Evolutionary conservation across 139 green algal genomes (phyloP), one percentile per base, ranked within the genome.

Genomic region (Mesotaenium endlicherianum): DNA sequence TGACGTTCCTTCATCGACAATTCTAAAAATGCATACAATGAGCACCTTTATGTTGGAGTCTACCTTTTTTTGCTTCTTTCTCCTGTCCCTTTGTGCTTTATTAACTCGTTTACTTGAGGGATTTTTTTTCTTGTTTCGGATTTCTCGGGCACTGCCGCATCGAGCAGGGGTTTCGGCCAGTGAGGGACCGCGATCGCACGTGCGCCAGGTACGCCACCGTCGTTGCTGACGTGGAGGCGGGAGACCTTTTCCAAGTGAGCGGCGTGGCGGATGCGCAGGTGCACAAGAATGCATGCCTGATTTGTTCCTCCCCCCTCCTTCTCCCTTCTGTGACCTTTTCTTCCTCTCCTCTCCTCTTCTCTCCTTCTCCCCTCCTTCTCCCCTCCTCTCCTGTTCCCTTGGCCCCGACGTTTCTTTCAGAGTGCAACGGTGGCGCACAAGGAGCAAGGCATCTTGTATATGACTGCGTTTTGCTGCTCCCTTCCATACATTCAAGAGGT

Each of bases 131-230:
- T 20, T 64, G 26, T 26, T 64, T 64, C 26, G 26, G 20, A 64
- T 64, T 64, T 64, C 20, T 64, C 53, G 53, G 20, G 53, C 26
- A 64, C 20, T n/a, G n/a, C n/a, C n/a, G n/a, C n/a, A 75, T 8
- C n/a, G 26, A 64, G 26, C 77, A 85, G 77, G 71, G 77, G 39
- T 85, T 75, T 39, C 77, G 77, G 8, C 77, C 77, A 75, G 70
- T 85, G 5, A 45, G 77, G 5, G 77, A 85, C 70, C 39, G 70
- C 6, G 69, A 85, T 6, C 11, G 55, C 36, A 83, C 68, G 16
- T 8, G 38, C 8, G 58, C 39, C 4, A 77, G 64, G 4, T 83
- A 40, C 43, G 11, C 60, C 8, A 11, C 8, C 43, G 17, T 72
- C 5, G 6, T 14, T 36, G 36, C 8, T 40, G 11, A 14, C 8